Base-by-base conservation (phyloP, 2,329 filamentous ascomycete species). In the Zasmidium cellare region DNA sequence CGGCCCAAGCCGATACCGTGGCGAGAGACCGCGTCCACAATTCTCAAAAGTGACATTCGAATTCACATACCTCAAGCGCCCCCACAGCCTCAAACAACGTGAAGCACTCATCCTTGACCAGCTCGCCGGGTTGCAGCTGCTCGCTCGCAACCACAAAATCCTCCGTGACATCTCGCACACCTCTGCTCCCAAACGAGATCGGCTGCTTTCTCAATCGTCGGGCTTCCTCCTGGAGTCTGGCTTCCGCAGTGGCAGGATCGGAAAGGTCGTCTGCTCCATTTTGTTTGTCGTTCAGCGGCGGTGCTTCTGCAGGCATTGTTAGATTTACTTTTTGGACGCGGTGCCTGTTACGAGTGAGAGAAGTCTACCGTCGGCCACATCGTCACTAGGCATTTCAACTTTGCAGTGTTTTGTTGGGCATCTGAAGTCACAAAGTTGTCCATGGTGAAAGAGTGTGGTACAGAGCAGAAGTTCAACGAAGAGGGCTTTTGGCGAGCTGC, bases 71-170 rank as follows among this genome's bases (percentile, higher is more conserved):
- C 83, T 94, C 90, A 20, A 94, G 81, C 66, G 90, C 90, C 61
- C 91, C 90, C 66, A 99, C 94, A 50, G 92, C 89, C 77, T 97
- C 94, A 67, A 96, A 97, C 3, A 99, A 82, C 1, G 92, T 96
- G 70, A 99, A 97, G 72, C 86, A 86, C 46, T 89, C 90, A 91
- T 97, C 92, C 77, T 97, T 97, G 63, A 97, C 83, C 2, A 99
- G 83, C 66, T 96, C 87, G 28, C 94, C 94, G 7, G 89, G 86
- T 48, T 83, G 77, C 57, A 97, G 79, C 61, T 85, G 60, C 24
- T 58, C 61, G 12, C 69, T 69, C 20, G 74, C 72, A 45, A 62
- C 59, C 3, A 65, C 59, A 53, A 76, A 76, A 28, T 70, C 64
- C 46, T 62, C 62, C 11, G 74, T 76, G 50, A 75, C 69, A 61